Percentiles rank a stretch among this genome's conserved stretches.
Evolutionary conservation across 2,329 filamentous ascomycete genomes (phyloP).

Genomic region (Neofusicoccum kwambonambiense): DNA sequence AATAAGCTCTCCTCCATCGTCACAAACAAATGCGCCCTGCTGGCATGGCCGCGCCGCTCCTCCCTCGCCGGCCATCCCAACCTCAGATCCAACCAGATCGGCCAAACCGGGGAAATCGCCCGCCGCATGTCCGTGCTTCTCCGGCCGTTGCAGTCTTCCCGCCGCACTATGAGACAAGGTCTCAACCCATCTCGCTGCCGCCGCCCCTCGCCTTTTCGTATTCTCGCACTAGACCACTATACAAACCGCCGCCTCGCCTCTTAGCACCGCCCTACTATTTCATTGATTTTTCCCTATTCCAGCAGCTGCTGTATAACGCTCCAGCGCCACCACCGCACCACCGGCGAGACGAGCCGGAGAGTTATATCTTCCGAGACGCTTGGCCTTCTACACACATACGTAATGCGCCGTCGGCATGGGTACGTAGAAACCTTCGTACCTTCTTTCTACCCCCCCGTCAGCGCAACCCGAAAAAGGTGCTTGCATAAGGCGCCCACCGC

Average conservation of each 20-base stretch:
- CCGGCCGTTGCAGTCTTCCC: neutral
- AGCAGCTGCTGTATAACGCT: conserved; percentile 7
- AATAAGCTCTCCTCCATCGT: conserved; percentile 7
- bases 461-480: too few species aligned
- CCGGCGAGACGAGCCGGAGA: too few species aligned
- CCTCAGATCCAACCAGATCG: neutral
- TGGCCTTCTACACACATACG: too few species aligned
- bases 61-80: neutral
- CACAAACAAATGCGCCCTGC: neutral
- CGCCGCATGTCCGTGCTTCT: neutral
- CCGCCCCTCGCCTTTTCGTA: neutral
- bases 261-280: neutral
- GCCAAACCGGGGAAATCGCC: neutral
- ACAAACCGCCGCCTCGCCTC: neutral
- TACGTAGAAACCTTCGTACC: too few species aligned
- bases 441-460: too few species aligned
- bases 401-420: too few species aligned
- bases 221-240: neutral
- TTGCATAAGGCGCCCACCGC: too few species aligned
- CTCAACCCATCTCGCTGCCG: too few species aligned
- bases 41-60: neutral
- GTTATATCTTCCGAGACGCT: too few species aligned
- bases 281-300: conserved; percentile 9
- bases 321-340: neutral
- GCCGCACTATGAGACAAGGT: too few species aligned